These are phyloP conservation scores for Pyricularia grisea DNA, from an alignment of 2,329 filamentous ascomycete species.

Conservation along the genomic window DNA sequence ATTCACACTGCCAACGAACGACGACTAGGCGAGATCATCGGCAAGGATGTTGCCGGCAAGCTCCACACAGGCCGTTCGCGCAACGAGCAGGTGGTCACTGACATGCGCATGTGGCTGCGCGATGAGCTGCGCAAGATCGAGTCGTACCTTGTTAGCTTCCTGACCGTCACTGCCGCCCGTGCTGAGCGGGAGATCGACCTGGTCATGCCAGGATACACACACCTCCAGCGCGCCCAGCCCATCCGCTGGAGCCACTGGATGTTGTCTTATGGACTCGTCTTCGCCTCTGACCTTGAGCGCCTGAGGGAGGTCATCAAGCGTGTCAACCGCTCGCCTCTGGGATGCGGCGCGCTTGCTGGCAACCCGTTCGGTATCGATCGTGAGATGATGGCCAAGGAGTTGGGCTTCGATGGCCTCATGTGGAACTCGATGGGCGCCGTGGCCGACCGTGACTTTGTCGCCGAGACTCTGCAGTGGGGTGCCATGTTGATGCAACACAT, in stretches of 20 bases:
- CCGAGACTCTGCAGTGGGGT: conserved; percentile 74
- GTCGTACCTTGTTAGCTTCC: conserved; percentile 54
- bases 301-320: conserved; percentile 62
- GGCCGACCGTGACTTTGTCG: conserved; percentile 71
- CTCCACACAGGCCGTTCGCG: conserved; percentile 80
- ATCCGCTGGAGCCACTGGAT: conserved; percentile 79
- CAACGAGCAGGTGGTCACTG: conserved; percentile 84
- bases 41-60: conserved; percentile 77
- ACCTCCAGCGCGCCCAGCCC: conserved; percentile 72
- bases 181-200: conserved; percentile 67
- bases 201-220: conserved; percentile 84
- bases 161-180: conserved; percentile 58
- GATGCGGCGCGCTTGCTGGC: conserved; percentile 68
- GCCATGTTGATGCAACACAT: conserved; percentile 72
- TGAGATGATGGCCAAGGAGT: conserved; percentile 67
- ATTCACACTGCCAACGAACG: conserved; percentile 67
- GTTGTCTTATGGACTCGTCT: conserved; percentile 63
- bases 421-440: conserved; percentile 72
- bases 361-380: conserved; percentile 78
- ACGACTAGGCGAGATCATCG: conserved; percentile 72
- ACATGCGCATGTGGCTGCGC: conserved; percentile 84
- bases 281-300: conserved; percentile 66
- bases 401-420: conserved; percentile 67
- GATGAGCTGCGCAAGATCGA: conserved; percentile 66
- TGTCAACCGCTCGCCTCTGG: conserved; percentile 66